These are phyloP conservation scores for Skeletonema tropicum DNA, from an alignment of 108 stramenopile genomes.

Conservation along the genomic window DNA sequence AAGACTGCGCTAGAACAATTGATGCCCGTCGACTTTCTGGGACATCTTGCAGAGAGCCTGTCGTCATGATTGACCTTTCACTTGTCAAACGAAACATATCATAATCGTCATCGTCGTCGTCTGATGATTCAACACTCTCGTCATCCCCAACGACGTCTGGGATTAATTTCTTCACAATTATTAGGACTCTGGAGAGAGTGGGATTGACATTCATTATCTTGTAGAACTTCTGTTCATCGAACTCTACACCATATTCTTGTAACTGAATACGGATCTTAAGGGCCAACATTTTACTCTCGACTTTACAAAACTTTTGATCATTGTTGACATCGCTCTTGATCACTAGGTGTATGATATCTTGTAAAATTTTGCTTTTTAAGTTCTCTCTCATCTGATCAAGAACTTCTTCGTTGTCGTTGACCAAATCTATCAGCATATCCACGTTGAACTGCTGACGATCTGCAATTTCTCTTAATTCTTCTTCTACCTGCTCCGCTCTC, in stretches of 20 bases:
- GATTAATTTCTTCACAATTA: slow-evolving; percentile 20
- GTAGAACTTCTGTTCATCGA: slow-evolving; percentile 37
- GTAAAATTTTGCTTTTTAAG: slow-evolving; percentile 22
- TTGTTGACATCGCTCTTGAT: slow-evolving; percentile 26
- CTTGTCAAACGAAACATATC: slow-evolving; percentile 28
- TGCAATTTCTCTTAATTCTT: slow-evolving; percentile 40
- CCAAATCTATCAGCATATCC: slow-evolving; percentile 28
- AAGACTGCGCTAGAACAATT: not conserved
- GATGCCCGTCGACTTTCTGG: not conserved
- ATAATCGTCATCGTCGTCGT: slow-evolving; percentile 19
- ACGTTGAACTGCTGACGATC: slow-evolving; percentile 37
- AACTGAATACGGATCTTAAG: slow-evolving; percentile 36
- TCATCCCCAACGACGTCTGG: not conserved
- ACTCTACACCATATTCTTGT: slow-evolving; percentile 42
- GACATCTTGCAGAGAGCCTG: not conserved
- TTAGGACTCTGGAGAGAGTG: slow-evolving; percentile 11
- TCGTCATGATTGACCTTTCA: not conserved
- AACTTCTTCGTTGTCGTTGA: slow-evolving; percentile 35
- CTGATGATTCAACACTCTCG: too few relatives aligned
- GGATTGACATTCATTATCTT: slow-evolving; percentile 19
- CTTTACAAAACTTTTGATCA: slow-evolving; percentile 26
- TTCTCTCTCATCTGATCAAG: slow-evolving; percentile 32
- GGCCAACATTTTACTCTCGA: slow-evolving; percentile 32
- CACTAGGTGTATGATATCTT: slow-evolving; percentile 34
- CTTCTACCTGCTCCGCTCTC: slow-evolving; percentile 46